Conservation (phyloP, 768 basidiomycete genomes). For the Phaeolepiota aurea region DNA sequence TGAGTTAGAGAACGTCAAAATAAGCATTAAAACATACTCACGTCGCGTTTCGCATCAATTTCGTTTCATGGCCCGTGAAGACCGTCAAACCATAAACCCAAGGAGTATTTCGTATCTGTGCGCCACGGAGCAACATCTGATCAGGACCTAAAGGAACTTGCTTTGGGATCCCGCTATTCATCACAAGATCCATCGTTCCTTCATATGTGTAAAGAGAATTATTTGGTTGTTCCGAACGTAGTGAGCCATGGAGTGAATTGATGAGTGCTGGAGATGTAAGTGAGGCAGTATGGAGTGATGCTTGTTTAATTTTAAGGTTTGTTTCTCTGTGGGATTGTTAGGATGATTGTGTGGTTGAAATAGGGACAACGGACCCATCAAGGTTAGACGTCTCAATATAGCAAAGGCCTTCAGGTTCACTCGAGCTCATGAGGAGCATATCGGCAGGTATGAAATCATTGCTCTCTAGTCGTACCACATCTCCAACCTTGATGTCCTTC, state of each 20-base stretch:
- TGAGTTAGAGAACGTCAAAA: background rate
- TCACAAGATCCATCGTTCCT: slow-evolving; percentile 62
- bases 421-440: slow-evolving; percentile 76
- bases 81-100: slow-evolving; percentile 95
- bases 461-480: slow-evolving; percentile 83
- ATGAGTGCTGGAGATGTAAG: slow-evolving; percentile 76
- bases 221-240: slow-evolving; percentile 95
- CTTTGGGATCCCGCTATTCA: slow-evolving; percentile 50
- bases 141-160: slow-evolving; percentile 92
- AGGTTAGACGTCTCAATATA: slow-evolving; percentile 98
- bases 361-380: slow-evolving; percentile 61
- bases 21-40: slow-evolving; percentile 28
- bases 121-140: slow-evolving; percentile 88
- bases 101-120: slow-evolving; percentile 91
- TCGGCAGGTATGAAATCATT: slow-evolving; percentile 97
- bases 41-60: slow-evolving; percentile 98
- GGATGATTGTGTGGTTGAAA: background rate
- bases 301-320: slow-evolving; percentile 98
- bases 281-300: slow-evolving; percentile 68
- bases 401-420: slow-evolving; percentile 94
- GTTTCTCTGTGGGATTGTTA: slow-evolving; percentile 65
- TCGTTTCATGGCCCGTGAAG: slow-evolving; percentile 97
- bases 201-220: slow-evolving; percentile 97
- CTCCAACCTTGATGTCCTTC: slow-evolving; percentile 87
- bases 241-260: slow-evolving; percentile 63